Evolutionary conservation across 768 basidiomycete species (phyloP), one percentile per base, ranked within the genome.

Genomic region (Amanita inopinata): DNA sequence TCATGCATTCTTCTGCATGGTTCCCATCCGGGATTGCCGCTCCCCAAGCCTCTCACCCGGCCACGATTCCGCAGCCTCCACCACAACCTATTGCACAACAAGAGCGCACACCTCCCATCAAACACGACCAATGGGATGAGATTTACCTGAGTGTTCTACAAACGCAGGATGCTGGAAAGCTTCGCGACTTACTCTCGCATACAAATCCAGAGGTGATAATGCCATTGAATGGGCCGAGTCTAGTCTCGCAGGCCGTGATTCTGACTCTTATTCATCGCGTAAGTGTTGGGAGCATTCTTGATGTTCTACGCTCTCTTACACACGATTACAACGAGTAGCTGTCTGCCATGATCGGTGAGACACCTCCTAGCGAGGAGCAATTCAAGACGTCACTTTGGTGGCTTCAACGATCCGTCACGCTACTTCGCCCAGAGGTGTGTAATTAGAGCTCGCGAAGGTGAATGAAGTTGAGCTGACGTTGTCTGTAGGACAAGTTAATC

Each of bases 361-460:
- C 74, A 2, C 73, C 83, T 4, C 83, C 87, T 7, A 69, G 72
- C 36, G 87, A 91, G 47, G 88, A 90, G 52, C 61, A 73, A 4
- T 89, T 88, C 72, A 88, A 88, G 62, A 76, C 73, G 10, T 76
- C 82, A 5, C 63, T 90, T 44, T 89, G 88, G 86, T 91, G 87
- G 87, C 63, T 91, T 50, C 84, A 89, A 56, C 79, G 87, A 43
- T 70, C 83, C 27, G 67, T 83, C 5, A 65, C 73, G 10, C 68
- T 80, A 23, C 71, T 90, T 49, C 83, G 82, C 54, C 79, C 85
- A 38, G 80, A 78, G 53, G 83, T 83, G 56, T 19, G 71, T 65
- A 19, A 35, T 33, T 43, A 33, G 9, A 32, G 46, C 31, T 35
- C 14, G 34, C 11, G 41, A 3, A 11, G 34, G 35, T 43, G 23